phyloP scores from a whole-genome alignment of 352 stramenopile species.

The Pythium aquatile region DNA sequence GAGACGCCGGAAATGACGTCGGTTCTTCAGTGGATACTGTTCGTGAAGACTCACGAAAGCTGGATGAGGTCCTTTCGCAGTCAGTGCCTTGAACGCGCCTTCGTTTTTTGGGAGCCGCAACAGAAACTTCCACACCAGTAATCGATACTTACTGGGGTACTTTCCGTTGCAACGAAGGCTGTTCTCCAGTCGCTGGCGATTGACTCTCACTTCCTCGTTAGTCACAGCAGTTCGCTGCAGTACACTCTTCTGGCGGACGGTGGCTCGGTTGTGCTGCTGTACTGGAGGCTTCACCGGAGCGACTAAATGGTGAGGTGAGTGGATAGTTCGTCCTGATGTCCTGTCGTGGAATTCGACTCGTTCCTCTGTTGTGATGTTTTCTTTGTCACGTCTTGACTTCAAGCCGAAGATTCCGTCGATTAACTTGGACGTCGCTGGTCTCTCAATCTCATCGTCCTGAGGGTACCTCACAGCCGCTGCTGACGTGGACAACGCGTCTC shows the following conservation, averaged over 20 bases:
- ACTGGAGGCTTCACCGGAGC: conserved; percentile 3
- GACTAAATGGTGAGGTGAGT: conserved; percentile 3
- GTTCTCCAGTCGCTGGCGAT: conserved; percentile 58
- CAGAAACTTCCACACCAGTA: conserved; percentile 84
- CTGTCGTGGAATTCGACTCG: conserved; percentile 24
- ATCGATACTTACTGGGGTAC: conserved; percentile 82
- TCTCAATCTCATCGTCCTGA: conserved; percentile 18
- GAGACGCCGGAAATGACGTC: conserved; percentile 71
- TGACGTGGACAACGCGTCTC: neutral
- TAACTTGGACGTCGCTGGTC: conserved; percentile 59
- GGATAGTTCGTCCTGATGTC: conserved; percentile 1
- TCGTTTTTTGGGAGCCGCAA: conserved; percentile 84
- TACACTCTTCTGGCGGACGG: conserved; percentile 10
- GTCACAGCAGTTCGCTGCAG: conserved; percentile 16
- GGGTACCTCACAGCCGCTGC: neutral
- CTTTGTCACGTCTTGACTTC: conserved; percentile 25
- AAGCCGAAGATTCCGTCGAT: conserved; percentile 76
- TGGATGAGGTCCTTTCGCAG: conserved; percentile 75
- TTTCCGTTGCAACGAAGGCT: conserved; percentile 68
- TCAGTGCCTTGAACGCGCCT: conserved; percentile 67
- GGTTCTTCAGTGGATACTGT: conserved; percentile 79
- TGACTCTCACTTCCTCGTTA: conserved; percentile 47
- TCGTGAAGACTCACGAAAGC: conserved; percentile 64
- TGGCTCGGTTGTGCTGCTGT: neutral
- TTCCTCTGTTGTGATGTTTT: conserved; percentile 17